These are phyloP conservation scores for Penicillium brevicompactum DNA, from an alignment of 2,329 filamentous ascomycete genomes.

Conservation along the genomic window DNA sequence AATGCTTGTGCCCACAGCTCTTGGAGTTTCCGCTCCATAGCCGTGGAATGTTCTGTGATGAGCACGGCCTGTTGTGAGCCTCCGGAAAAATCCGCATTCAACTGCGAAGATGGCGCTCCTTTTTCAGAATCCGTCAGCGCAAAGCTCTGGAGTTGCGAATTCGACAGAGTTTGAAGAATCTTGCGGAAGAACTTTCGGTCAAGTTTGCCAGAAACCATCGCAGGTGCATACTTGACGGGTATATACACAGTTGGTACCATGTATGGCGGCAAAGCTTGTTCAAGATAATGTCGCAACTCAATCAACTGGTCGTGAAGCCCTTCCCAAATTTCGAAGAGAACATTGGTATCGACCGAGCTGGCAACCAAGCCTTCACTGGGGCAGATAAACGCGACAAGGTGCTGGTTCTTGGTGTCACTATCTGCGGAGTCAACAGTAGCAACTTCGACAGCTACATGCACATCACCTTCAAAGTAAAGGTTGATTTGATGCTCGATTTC, in stretches of 20 bases:
- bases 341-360: neutral
- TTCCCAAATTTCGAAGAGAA: neutral
- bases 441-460: conserved; percentile 1
- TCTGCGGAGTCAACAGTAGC: neutral
- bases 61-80: neutral
- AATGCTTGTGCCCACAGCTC: neutral
- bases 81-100: too few relatives aligned
- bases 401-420: neutral
- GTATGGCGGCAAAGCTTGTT: conserved; percentile 19
- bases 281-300: neutral
- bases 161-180: neutral
- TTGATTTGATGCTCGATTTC: too few relatives aligned
- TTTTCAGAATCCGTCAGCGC: neutral
- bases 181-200: conserved; percentile 31
- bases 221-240: conserved; percentile 18
- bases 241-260: conserved; percentile 28
- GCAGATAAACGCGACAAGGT: neutral
- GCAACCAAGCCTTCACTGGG: neutral
- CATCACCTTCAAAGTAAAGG: neutral
- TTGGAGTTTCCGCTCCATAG: neutral
- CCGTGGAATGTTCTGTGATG: neutral
- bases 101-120: neutral
- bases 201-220: conserved; percentile 25
- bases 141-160: neutral
- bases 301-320: neutral